Evolutionary conservation across 768 basidiomycete species (phyloP), one percentile per base, ranked within the genome.

Genomic region (Vararia minispora): DNA sequence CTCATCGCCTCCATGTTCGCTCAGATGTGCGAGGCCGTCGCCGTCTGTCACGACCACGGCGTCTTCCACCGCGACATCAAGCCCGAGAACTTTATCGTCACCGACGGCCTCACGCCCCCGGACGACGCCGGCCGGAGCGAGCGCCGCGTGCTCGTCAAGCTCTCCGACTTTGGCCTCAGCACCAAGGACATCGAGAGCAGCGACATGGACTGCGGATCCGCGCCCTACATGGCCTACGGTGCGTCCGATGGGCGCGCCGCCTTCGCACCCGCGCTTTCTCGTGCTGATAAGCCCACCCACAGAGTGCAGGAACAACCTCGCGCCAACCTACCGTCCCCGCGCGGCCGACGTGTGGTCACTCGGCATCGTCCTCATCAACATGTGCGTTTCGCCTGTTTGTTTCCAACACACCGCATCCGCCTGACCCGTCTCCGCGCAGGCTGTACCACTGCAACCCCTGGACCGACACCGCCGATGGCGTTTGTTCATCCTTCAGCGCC

Each of bases 201-300:
- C 42, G 94, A 99, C 59, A 89, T 98, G 73, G 94, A 98, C 58
- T 98, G 95, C 59, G 94, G 94, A 42, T 94, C 90, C 58, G 90
- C 91, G 37, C 94, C 94, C 0, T 98, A 98, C 60, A 97, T 98
- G 94, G 92, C 89, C 58, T 97, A 81, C 54, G 89, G 89, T 89
- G 49, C 44, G 82, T 63, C 9, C 28, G 22, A 22, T 20, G 6
- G n/a, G n/a, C n/a, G n/a, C n/a, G n/a, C n/a, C n/a, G n/a, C n/a
- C n/a, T n/a, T n/a, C n/a, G n/a, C n/a, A n/a, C n/a, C n/a, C n/a
- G n/a, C n/a, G n/a, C n/a, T n/a, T n/a, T n/a, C n/a, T n/a, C n/a
- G n/a, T n/a, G n/a, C n/a, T n/a, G n/a, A n/a, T n/a, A n/a, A n/a
- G n/a, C 37, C 42, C 36, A 34, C 40, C 28, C 50, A 37, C 52